Evolutionary conservation across 352 stramenopile species (phyloP).

Genomic region (Phytophthora constricta): DNA sequence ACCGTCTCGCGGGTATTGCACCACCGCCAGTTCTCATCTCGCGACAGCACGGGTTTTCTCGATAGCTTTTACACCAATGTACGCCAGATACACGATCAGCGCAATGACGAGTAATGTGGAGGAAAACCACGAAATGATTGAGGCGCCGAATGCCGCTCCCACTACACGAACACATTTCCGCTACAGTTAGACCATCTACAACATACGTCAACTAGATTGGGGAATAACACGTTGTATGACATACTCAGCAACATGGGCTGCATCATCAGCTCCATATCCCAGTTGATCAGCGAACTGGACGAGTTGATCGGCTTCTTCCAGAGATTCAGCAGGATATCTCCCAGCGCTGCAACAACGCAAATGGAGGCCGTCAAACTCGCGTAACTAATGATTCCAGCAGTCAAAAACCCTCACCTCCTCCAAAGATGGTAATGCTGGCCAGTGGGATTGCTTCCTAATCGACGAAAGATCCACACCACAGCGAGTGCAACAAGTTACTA

Average conservation of each 20-base stretch:
- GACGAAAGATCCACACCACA: too few relatives aligned
- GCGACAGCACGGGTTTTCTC: constrained; percentile 81
- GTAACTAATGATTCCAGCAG: background rate
- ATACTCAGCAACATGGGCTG: constrained; percentile 81
- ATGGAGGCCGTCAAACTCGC: background rate
- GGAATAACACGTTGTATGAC: too few relatives aligned
- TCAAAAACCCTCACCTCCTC: constrained; percentile 49
- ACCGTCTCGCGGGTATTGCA: constrained; percentile 35
- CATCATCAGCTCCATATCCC: constrained; percentile 95
- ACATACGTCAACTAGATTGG: background rate
- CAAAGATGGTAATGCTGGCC: constrained; percentile 92
- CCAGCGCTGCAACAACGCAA: constrained; percentile 29
- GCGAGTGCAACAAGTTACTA: too few relatives aligned
- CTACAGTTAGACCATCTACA: background rate
- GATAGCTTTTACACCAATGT: constrained; percentile 78
- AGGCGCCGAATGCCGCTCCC: constrained; percentile 65
- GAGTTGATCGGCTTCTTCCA: constrained; percentile 43
- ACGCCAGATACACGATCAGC: constrained; percentile 83
- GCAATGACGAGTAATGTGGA: constrained; percentile 80
- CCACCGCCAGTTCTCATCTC: constrained; percentile 73
- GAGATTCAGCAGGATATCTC: constrained; percentile 41
- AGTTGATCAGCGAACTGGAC: constrained; percentile 89
- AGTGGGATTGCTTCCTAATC: constrained; percentile 87
- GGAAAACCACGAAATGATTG: constrained; percentile 89
- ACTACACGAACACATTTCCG: constrained; percentile 25